Base-by-base conservation (phyloP, 352 stramenopile species). In the Hyaloperonospora arabidopsidis region DNA sequence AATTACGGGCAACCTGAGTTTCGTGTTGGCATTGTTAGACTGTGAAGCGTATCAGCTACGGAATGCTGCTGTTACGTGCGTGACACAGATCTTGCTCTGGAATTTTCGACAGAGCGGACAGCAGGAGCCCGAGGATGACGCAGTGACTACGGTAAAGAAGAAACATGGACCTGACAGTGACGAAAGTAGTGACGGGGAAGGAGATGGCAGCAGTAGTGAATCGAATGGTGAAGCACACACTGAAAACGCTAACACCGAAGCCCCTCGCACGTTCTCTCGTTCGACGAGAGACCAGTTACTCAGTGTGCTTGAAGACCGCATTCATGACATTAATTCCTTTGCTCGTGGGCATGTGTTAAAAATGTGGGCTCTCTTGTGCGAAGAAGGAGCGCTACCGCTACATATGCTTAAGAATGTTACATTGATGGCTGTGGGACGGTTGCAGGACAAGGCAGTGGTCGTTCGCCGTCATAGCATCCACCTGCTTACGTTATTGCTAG, bases 391-490 rank as follows among this genome's bases (percentile, higher is more conserved):
- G 10, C 59, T 98, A 4, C 95, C 95, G 3, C 61, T 97, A 23
- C 87, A 90, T 29, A 82, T 78, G 41, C 74, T 97, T 13, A 86
- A 82, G 51, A 72, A 57, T n/a, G 67, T 86, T 17, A 84, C 72
- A n/a, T 76, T 87, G 1, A 85, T 96, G 54, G 87, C 70, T 8
- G 78, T 89, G 11, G 74, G 95, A 47, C 76, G 95, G 1, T 62
- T 98, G 29, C 76, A 95, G 38, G 95, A 98, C 66, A 97, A 97
- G 63, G 94, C 89, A 32, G 89, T 93, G 1, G 82, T 97, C 15
- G 93, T 97, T 46, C 75, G 95, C 19, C 88, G 93, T 41, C 84
- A 95, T 28, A 87, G 70, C 14, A 77, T 91, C 41, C 57, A 93
- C 62, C 65, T 98, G 28, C 67, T 98, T 4, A 96, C 81, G n/a